These are phyloP conservation scores for Nemania sp. DNA, from an alignment of 2,329 filamentous ascomycete species.

Conservation along the genomic window DNA sequence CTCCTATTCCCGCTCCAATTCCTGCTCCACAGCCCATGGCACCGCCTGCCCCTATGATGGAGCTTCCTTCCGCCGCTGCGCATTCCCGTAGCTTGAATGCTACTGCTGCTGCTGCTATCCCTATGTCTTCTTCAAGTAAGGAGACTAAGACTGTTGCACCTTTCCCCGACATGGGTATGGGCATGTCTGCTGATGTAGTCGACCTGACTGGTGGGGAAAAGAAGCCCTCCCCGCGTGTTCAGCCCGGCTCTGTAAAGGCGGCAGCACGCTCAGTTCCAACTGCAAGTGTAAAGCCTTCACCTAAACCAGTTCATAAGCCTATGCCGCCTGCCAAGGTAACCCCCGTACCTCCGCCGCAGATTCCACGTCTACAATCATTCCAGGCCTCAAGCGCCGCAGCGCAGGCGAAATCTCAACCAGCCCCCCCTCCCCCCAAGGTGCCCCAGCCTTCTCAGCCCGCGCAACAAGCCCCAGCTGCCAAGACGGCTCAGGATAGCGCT, in stretches of 20 bases:
- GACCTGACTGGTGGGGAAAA: slow-evolving; percentile 47
- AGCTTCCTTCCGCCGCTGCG: slow-evolving; percentile 52
- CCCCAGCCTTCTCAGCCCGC: slow-evolving; percentile 32
- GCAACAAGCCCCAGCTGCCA: slow-evolving; percentile 39
- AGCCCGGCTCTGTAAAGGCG: slow-evolving; percentile 42
- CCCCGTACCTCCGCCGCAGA: slow-evolving; percentile 47
- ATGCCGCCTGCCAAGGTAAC: slow-evolving; percentile 44
- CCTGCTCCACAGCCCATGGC: slow-evolving; percentile 42
- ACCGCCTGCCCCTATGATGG: slow-evolving; percentile 51
- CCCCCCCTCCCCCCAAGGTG: slow-evolving; percentile 28
- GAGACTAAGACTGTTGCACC: slow-evolving; percentile 63
- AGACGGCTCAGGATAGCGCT: slow-evolving; percentile 43
- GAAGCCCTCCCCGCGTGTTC: slow-evolving; percentile 45
- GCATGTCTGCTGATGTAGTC: slow-evolving; percentile 52
- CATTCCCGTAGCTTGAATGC: slow-evolving; percentile 50
- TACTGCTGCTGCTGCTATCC: slow-evolving; percentile 26
- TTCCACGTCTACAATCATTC: slow-evolving; percentile 43
- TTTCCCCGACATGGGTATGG: slow-evolving; percentile 68
- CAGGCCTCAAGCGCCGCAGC: slow-evolving; percentile 40
- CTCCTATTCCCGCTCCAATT: slow-evolving; percentile 36
- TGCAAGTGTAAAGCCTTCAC: slow-evolving; percentile 48
- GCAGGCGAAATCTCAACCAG: slow-evolving; percentile 39
- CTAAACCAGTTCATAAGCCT: slow-evolving; percentile 44
- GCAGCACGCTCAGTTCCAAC: slow-evolving; percentile 37
- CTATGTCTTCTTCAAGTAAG: slow-evolving; percentile 50